Percentiles rank a stretch among this genome's conserved stretches.
Conservation (phyloP, 2,329 filamentous ascomycete species). For the Cytospora chrysosperma region DNA sequence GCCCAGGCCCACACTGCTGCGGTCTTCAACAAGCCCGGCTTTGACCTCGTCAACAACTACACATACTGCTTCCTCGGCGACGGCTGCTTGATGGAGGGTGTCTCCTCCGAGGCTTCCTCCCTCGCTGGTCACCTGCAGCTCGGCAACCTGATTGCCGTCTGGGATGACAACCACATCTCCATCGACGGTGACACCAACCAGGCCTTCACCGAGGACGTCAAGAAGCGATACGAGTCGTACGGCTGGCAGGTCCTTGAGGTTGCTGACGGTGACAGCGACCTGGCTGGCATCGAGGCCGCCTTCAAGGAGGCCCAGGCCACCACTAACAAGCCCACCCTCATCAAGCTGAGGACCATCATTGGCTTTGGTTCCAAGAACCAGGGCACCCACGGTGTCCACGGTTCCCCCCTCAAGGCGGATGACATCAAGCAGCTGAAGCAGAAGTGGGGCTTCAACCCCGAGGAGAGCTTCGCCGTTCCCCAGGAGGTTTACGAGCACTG, state of each 20-base stretch:
- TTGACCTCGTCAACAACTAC: conserved; percentile 90
- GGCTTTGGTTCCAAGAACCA: conserved; percentile 91
- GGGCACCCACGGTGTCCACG: conserved; percentile 95
- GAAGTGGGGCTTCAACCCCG: conserved; percentile 94
- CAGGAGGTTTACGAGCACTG: conserved; percentile 93
- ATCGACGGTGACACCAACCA: conserved; percentile 93
- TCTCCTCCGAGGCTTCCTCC: conserved; percentile 89
- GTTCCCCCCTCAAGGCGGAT: conserved; percentile 90
- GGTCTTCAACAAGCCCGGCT: conserved; percentile 95
- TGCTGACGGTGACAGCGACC: conserved; percentile 83
- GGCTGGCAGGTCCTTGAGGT: conserved; percentile 92
- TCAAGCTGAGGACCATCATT: conserved; percentile 96
- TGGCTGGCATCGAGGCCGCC: conserved; percentile 82
- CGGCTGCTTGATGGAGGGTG: conserved; percentile 97
- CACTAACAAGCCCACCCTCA: conserved; percentile 94
- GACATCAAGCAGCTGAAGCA: conserved; percentile 92
- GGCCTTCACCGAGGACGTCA: conserved; percentile 95
- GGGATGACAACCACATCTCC: conserved; percentile 98
- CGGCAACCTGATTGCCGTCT: conserved; percentile 94
- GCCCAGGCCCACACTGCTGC: conserved; percentile 89
- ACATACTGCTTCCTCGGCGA: conserved; percentile 97
- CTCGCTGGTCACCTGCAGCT: conserved; percentile 95
- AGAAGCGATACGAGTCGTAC: conserved; percentile 93
- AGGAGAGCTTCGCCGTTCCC: conserved; percentile 88
- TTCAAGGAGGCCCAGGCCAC: conserved; percentile 81